Conservation (phyloP, 441 rosid species). For the Flueggea neowawraea region DNA sequence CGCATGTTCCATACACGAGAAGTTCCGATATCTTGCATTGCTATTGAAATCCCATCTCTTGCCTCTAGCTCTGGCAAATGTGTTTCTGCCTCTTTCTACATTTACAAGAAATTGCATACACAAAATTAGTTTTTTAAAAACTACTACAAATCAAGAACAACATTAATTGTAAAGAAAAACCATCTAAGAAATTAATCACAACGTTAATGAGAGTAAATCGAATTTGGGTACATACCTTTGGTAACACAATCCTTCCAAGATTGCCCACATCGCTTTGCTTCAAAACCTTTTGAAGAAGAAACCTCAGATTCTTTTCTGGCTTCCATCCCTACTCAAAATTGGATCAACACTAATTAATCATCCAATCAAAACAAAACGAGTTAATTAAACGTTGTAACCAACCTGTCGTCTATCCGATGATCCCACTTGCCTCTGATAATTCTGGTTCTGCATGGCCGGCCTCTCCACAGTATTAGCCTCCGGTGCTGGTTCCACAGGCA, state of each 20-base stretch:
- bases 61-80: conserved; percentile 95
- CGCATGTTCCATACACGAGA: conserved; percentile 99
- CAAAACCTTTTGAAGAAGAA: conserved; percentile 90
- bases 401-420: conserved; percentile 74
- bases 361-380: no score
- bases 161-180: not conserved
- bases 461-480: conserved; percentile 14
- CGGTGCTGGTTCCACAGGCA: conserved; percentile 19
- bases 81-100: conserved; percentile 94
- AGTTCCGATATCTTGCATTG: conserved; percentile 98
- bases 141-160: not conserved
- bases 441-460: conserved; percentile 33
- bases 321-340: conserved; percentile 49
- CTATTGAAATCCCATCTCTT: conserved; percentile 88
- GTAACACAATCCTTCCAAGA: conserved; percentile 93
- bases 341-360: not conserved
- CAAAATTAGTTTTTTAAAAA: not conserved
- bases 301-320: conserved; percentile 85
- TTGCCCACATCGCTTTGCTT: conserved; percentile 98
- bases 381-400: no score
- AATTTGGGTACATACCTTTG: conserved; percentile 46
- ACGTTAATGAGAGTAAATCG: conserved; percentile 1
- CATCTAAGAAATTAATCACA: not conserved
- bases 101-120: not conserved
- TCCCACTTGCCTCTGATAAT: conserved; percentile 47